These are phyloP conservation scores for Candida rishiriensis DNA, from an alignment of 805 yeast species.

Conservation along the genomic window DNA sequence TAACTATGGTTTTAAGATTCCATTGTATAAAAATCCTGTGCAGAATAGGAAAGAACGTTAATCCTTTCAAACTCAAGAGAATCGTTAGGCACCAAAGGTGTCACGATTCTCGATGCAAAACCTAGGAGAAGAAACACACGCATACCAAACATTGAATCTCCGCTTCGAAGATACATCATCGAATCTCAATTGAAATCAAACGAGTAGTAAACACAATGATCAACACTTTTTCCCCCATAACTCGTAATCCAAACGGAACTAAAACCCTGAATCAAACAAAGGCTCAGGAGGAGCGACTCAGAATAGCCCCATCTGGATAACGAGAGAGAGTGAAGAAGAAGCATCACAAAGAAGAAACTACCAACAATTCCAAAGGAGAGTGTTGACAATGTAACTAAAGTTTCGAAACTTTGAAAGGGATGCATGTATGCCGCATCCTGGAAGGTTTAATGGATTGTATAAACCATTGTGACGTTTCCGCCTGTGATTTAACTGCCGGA, in stretches of 20 bases:
- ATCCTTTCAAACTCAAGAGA: constrained; percentile 12
- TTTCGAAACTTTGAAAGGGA: too few relatives aligned
- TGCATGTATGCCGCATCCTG: neutral
- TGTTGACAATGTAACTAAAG: too few relatives aligned
- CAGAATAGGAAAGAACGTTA: constrained; percentile 41
- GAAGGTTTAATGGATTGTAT: constrained; percentile 12
- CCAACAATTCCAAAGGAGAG: too few relatives aligned
- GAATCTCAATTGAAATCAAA: neutral
- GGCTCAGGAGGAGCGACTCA: neutral
- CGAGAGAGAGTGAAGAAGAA: too few relatives aligned
- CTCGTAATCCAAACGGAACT: neutral
- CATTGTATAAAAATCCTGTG: constrained; percentile 42
- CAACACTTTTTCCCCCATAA: neutral
- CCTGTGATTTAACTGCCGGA: constrained; percentile 58
- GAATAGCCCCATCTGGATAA: neutral
- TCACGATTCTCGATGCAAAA: neutral
- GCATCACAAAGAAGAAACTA: too few relatives aligned
- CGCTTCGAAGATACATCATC: neutral
- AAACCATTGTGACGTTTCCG: constrained; percentile 48
- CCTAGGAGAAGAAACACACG: neutral
- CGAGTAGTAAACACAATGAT: neutral
- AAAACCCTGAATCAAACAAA: neutral
- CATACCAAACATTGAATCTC: neutral
- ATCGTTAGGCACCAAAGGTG: neutral
- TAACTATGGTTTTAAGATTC: constrained; percentile 62